These are phyloP conservation scores for Ganoderma sinense DNA, from an alignment of 1,284 basidiomycete species.

Conservation along the genomic window DNA sequence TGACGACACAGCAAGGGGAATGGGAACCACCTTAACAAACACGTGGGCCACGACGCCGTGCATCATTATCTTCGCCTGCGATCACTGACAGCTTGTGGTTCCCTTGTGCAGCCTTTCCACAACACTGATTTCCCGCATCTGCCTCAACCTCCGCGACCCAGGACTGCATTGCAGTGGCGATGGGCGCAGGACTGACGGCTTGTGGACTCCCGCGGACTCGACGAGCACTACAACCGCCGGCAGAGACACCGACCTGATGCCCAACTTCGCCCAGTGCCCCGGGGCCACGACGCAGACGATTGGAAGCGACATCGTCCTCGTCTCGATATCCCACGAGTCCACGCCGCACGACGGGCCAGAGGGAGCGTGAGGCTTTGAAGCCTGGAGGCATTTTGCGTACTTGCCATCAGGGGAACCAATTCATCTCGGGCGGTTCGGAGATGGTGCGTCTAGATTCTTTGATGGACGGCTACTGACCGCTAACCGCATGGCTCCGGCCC, in stretches of 20 bases:
- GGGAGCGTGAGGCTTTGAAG: background rate
- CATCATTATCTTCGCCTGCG: background rate
- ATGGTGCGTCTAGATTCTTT: background rate
- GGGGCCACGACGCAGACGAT: background rate
- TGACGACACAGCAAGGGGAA: slow-evolving; percentile 14
- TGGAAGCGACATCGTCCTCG: background rate
- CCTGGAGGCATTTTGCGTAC: background rate
- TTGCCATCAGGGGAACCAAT: background rate
- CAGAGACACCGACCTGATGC: background rate
- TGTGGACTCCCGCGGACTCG: background rate
- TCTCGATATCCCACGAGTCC: background rate
- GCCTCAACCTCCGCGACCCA: slow-evolving; percentile 27
- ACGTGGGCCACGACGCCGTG: slow-evolving; percentile 25
- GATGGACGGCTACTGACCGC: background rate
- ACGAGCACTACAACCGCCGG: background rate
- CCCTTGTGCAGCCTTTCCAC: slow-evolving; percentile 19
- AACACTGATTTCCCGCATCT: slow-evolving; percentile 24
- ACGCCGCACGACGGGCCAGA: background rate
- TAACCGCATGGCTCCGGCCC: background rate
- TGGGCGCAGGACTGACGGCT: background rate
- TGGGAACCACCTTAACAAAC: slow-evolving; percentile 31
- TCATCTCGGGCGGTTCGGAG: background rate
- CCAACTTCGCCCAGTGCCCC: background rate
- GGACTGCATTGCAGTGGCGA: slow-evolving; percentile 4
- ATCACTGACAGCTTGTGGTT: background rate